These are phyloP conservation scores for Solanum aculeatissimum DNA, from an alignment of 305 asterid species.

Conservation along the genomic window DNA sequence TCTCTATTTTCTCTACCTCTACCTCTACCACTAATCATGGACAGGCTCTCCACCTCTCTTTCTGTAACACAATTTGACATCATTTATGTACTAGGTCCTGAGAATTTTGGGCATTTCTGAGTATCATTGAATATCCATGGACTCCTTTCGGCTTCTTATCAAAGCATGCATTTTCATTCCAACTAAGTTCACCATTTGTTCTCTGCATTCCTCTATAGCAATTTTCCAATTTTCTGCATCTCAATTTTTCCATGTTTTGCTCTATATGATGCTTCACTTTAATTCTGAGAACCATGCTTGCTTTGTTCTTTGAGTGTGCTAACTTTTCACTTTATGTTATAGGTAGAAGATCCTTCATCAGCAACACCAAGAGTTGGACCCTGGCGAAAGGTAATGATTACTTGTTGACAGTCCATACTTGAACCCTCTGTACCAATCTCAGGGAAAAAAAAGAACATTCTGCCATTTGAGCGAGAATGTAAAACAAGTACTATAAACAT, in stretches of 20 bases:
- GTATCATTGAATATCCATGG: neutral
- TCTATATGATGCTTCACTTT: neutral
- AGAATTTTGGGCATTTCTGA: neutral
- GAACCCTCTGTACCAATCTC: neutral
- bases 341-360: slow-evolving; percentile 72
- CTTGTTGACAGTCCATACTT: neutral
- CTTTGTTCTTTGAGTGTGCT: neutral
- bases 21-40: neutral
- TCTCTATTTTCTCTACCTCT: neutral
- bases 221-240: neutral
- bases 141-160: neutral
- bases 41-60: neutral
- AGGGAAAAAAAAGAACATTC: neutral
- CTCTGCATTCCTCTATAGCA: neutral
- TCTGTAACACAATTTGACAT: neutral
- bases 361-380: slow-evolving; percentile 76
- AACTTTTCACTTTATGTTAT: slow-evolving; percentile 5
- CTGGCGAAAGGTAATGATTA: slow-evolving; percentile 74
- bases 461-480: neutral
- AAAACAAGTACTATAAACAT: neutral
- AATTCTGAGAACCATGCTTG: neutral
- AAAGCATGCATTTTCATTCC: neutral
- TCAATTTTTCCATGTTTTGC: neutral
- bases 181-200: neutral
- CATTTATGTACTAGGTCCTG: neutral